phyloP scores from a whole-genome alignment of 2,329 filamentous ascomycete genomes.

The Rosellinia necatrix region DNA sequence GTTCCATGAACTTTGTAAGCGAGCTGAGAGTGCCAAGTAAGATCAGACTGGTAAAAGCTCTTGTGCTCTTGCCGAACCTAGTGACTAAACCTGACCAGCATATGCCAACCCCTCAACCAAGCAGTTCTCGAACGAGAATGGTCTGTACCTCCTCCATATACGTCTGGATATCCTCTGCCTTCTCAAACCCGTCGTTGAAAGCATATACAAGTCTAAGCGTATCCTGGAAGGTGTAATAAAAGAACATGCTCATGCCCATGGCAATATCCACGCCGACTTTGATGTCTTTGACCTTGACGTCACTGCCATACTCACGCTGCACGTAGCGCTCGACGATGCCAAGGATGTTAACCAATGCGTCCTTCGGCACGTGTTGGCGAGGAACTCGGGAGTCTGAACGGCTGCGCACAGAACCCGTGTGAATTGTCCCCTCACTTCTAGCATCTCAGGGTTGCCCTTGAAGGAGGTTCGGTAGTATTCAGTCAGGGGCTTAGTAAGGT shows the following conservation, averaged over 20 bases:
- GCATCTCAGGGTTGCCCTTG: constrained; percentile 22
- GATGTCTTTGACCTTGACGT: constrained; percentile 29
- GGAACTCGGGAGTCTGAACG: constrained; percentile 33
- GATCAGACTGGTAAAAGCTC: too few relatives aligned
- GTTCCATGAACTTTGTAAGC: too few relatives aligned
- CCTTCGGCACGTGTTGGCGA: constrained; percentile 29
- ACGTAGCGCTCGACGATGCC: constrained; percentile 30
- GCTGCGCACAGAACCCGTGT: constrained; percentile 24
- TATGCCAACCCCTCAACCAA: too few relatives aligned
- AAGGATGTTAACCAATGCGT: constrained; percentile 36
- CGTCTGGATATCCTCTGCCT: constrained; percentile 27
- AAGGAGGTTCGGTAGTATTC: constrained; percentile 28
- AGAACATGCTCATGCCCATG: constrained; percentile 35
- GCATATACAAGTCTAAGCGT: constrained; percentile 33
- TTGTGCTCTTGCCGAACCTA: too few relatives aligned
- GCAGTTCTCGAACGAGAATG: constrained; percentile 23
- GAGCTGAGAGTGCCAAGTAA: too few relatives aligned
- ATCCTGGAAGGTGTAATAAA: constrained; percentile 34
- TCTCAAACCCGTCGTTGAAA: constrained; percentile 37
- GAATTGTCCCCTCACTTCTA: constrained; percentile 31
- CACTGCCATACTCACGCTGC: constrained; percentile 28
- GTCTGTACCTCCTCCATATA: constrained; percentile 27
- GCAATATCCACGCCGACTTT: constrained; percentile 35
- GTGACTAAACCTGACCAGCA: too few relatives aligned
- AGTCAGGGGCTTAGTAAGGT: constrained; percentile 24